phyloP scores from a whole-genome alignment of 164 flowering plant species.

The Pachysandra terminalis region DNA sequence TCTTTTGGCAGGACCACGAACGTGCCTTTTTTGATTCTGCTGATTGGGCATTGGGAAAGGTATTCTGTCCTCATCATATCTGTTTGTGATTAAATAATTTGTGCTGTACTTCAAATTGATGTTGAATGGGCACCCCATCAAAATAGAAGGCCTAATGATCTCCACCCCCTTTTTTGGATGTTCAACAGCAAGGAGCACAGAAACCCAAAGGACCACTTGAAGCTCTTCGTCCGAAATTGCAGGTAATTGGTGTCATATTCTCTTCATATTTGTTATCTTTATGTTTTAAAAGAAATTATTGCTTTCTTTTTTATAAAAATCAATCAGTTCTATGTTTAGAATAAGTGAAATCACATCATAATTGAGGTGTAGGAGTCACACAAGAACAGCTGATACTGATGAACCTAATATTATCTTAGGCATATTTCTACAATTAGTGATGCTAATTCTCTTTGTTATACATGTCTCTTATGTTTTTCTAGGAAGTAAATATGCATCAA shows the following conservation, averaged over 20 bases:
- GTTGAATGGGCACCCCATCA: background rate
- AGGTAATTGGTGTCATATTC: conserved; percentile 37
- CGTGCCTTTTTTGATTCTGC: conserved; percentile 98
- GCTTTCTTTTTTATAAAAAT: background rate
- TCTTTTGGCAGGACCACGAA: conserved; percentile 71
- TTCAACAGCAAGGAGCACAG: conserved; percentile 72
- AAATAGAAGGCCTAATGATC: conserved; percentile 3
- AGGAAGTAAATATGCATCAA: no score
- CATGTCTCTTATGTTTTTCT: background rate
- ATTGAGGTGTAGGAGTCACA: no score
- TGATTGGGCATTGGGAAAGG: conserved; percentile 99
- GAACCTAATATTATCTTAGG: no score
- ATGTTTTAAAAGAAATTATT: background rate
- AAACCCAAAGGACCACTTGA: conserved; percentile 97
- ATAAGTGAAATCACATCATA: no score
- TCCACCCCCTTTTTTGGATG: conserved; percentile 4
- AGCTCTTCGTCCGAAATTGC: conserved; percentile 89
- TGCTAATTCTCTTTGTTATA: background rate
- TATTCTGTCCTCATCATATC: conserved; percentile 15
- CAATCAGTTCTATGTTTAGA: background rate
- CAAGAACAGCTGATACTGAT: no score
- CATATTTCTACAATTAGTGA: background rate
- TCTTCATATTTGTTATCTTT: background rate
- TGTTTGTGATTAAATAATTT: background rate
- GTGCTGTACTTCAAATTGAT: background rate